Evolutionary conservation across 2,329 filamentous ascomycete genomes (phyloP).

Genomic region (Aspergillus puulaauensis): DNA sequence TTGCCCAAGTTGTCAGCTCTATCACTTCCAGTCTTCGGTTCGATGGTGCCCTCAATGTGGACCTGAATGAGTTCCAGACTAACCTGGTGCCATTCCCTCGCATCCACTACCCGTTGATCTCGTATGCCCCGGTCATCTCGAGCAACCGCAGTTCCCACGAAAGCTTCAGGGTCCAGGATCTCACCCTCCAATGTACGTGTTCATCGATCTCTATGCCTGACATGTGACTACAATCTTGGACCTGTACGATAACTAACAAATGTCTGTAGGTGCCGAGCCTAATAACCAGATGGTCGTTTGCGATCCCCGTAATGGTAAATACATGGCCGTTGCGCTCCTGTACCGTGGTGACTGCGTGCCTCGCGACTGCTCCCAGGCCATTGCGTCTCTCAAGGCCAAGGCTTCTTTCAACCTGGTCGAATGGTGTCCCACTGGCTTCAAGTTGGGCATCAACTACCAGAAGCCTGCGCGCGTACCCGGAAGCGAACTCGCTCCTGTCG

Average conservation of each 20-base stretch:
- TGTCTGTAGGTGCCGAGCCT: conserved; percentile 58
- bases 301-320: conserved; percentile 65
- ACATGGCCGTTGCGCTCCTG: conserved; percentile 66
- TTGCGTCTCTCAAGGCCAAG: conserved; percentile 64
- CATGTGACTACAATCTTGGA: neutral
- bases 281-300: conserved; percentile 71
- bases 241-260: conserved; percentile 9
- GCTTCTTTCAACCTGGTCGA: conserved; percentile 65
- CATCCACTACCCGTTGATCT: conserved; percentile 67
- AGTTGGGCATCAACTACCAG: conserved; percentile 68
- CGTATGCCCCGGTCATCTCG: conserved; percentile 63
- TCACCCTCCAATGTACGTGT: conserved; percentile 62
- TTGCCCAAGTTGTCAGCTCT: conserved; percentile 67
- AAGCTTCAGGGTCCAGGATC: conserved; percentile 80
- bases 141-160: conserved; percentile 78
- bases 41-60: conserved; percentile 66
- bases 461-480: conserved; percentile 54
- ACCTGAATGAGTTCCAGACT: conserved; percentile 69
- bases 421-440: conserved; percentile 70
- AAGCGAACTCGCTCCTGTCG: conserved; percentile 54
- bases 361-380: conserved; percentile 59
- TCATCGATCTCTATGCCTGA: neutral
- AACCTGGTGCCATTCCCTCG: conserved; percentile 68
- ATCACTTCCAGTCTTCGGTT: conserved; percentile 66
- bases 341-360: conserved; percentile 67